Conservation (phyloP, 2,329 filamentous ascomycete genomes). For the Erysiphe neolycopersici region DNA sequence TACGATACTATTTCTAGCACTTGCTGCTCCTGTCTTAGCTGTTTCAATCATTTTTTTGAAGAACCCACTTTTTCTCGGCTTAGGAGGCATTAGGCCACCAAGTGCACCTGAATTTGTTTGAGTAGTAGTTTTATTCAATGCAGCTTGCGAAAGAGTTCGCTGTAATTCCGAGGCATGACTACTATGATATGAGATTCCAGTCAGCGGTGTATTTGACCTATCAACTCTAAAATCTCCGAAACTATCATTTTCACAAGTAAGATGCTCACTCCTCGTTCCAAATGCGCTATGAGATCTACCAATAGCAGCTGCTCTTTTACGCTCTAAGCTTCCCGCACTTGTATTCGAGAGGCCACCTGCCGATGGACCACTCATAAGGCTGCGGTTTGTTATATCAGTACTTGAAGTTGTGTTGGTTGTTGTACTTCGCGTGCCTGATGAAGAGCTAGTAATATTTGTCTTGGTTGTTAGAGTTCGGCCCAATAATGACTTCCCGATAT, state of each 20-base stretch:
- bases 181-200: conserved; percentile 70
- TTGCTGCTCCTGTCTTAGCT: conserved; percentile 81
- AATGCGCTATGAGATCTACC: conserved; percentile 34
- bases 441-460: conserved; percentile 58
- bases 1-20: conserved; percentile 61
- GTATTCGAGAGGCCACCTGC: conserved; percentile 82
- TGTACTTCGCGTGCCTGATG: conserved; percentile 41
- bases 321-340: conserved; percentile 76
- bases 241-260: conserved; percentile 8
- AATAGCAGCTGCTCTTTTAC: conserved; percentile 27
- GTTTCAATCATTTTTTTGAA: conserved; percentile 90
- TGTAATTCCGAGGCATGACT: conserved; percentile 36
- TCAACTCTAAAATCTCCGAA: conserved; percentile 18
- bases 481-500: conserved; percentile 42
- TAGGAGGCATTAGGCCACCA: conserved; percentile 52
- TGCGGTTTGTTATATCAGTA: conserved; percentile 55
- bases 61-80: conserved; percentile 63
- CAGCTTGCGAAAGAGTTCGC: conserved; percentile 35
- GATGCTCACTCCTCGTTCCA: conserved; percentile 25
- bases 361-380: conserved; percentile 80
- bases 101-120: conserved; percentile 38
- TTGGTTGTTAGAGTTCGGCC: conserved; percentile 69
- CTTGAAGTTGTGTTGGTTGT: conserved; percentile 37
- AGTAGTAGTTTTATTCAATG: conserved; percentile 24
- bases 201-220: conserved; percentile 37